Base-by-base conservation (phyloP, 352 stramenopile species). In the Phytophthora aleatoria region DNA sequence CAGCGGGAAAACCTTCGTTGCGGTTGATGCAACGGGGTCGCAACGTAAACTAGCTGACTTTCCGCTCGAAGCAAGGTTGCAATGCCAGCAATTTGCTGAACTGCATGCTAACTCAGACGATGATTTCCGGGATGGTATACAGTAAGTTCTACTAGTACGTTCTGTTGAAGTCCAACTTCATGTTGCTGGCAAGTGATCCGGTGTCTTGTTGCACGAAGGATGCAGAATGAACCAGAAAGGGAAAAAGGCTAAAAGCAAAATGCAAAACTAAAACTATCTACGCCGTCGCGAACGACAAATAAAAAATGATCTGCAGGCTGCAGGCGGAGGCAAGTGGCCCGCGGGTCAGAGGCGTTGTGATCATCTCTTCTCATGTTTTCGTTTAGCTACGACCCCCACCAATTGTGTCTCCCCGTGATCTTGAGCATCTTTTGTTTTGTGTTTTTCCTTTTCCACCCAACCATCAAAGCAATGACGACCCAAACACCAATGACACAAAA, bases 321-420 rank as follows among this genome's bases (percentile, higher is more conserved):
- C 51, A 60, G 51, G 50, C 47, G 52, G 47, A 74, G 53, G 55
- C 53, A 66, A 68, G 38, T 63, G 44, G 44, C 30, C 56, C 50
- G 61, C 61, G 67, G 61, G 47, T 54, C 65, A 69, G 57, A 74
- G 45, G 61, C 57, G 53, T 82, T 63, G 61, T 69, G 69, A 79
- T 81, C 73, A 79, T 80, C 72, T 82, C 73, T 76, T 77, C 68
- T 74, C 69, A 76, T 81, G 73, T 81, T 79, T 79, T 79, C 71
- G 74, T 79, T 82, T 76, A 82, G 70, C 71, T 78, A 73, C 57
- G 63, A 68, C 62, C 67, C 66, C 73, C 72, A 79, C 69, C 67
- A 70, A 64, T 69, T 67, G 69, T 74, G 69, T 68, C 60, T 55
- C 57, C 35, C 57, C 64, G 55, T 74, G 50, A 56, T 67, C 61